phyloP scores from a whole-genome alignment of 108 stramenopile species.

The Cylindrotheca fusiformis region DNA sequence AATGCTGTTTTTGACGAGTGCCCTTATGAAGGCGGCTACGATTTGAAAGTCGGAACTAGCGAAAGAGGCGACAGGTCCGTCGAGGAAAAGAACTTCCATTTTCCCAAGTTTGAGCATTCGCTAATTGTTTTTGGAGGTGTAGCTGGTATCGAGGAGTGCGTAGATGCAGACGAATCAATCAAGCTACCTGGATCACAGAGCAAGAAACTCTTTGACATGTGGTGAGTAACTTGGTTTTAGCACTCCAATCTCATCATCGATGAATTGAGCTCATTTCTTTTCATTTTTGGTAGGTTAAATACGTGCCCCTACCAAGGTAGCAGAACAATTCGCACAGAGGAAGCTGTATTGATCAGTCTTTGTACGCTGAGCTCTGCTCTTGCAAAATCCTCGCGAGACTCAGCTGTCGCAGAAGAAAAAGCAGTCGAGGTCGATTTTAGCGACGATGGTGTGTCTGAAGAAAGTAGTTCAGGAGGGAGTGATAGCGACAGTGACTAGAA shows the following conservation, averaged over 20 bases:
- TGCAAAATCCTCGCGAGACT: slow-evolving; percentile 42
- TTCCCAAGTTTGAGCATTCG: slow-evolving; percentile 69
- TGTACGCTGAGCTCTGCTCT: slow-evolving; percentile 67
- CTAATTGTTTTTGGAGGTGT: slow-evolving; percentile 96
- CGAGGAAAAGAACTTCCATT: slow-evolving; percentile 77
- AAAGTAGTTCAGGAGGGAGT: slow-evolving; percentile 54
- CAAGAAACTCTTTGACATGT: slow-evolving; percentile 86
- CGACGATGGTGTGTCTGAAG: slow-evolving; percentile 67
- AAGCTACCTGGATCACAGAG: slow-evolving; percentile 79
- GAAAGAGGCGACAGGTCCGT: slow-evolving; percentile 85
- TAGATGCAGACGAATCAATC: slow-evolving; percentile 91
- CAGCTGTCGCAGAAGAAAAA: slow-evolving; percentile 6
- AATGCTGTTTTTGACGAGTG: slow-evolving; percentile 86
- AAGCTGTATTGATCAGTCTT: slow-evolving; percentile 81
- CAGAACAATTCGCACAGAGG: slow-evolving; percentile 88
- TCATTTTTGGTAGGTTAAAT: slow-evolving; percentile 49
- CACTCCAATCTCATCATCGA: background rate
- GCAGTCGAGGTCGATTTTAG: slow-evolving; percentile 53
- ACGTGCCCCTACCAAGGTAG: slow-evolving; percentile 84
- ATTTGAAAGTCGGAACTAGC: slow-evolving; percentile 93
- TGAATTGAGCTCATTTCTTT: background rate
- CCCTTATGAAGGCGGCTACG: slow-evolving; percentile 88
- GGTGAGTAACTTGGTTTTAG: slow-evolving; percentile 30
- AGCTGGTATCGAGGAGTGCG: slow-evolving; percentile 94
- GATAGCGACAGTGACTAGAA: slow-evolving; percentile 4